These are phyloP conservation scores for Podospora anserina DNA, from an alignment of 495 filamentous ascomycete species.

Conservation along the genomic window DNA sequence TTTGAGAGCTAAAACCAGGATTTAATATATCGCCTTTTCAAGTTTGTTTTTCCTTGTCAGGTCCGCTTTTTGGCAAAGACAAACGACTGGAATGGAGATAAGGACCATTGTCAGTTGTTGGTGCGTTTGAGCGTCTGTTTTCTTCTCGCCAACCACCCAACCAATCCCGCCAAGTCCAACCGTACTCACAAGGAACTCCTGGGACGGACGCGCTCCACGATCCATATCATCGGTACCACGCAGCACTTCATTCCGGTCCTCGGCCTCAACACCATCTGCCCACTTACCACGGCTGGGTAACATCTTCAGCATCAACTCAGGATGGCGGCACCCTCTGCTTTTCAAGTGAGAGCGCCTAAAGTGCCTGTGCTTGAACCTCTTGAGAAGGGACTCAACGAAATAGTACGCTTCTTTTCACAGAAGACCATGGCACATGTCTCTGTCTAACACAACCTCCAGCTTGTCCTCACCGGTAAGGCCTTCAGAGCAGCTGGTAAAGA, in stretches of 20 bases:
- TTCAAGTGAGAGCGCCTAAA: not conserved
- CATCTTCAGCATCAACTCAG: not conserved
- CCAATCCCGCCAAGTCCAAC: not conserved
- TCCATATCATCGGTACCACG: conserved; percentile 3
- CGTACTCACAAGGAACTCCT: not conserved
- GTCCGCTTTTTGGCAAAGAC: not conserved
- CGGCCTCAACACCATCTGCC: not conserved
- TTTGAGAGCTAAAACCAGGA: not conserved
- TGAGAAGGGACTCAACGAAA: conserved; percentile 38
- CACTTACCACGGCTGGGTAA: not conserved
- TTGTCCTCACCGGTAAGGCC: conserved; percentile 51
- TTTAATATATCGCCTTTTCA: not conserved
- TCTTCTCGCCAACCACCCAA: not conserved
- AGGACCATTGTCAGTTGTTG: not conserved
- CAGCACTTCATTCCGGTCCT: not conserved
- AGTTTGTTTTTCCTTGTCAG: not conserved
- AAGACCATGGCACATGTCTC: not conserved
- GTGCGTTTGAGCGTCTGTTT: not conserved
- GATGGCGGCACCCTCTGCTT: conserved; percentile 34
- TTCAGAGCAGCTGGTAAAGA: conserved; percentile 41
- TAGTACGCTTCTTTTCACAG: conserved; percentile 36
- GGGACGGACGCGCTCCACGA: not conserved
- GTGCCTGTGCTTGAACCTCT: conserved; percentile 27
- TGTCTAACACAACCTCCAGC: conserved; percentile 16
- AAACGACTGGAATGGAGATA: not conserved